A percentile compares a stretch with the other conserved stretches of the same genome.
These are phyloP conservation scores for Apiospora marii DNA, from an alignment of 2,329 filamentous ascomycete genomes.

Conservation along the genomic window DNA sequence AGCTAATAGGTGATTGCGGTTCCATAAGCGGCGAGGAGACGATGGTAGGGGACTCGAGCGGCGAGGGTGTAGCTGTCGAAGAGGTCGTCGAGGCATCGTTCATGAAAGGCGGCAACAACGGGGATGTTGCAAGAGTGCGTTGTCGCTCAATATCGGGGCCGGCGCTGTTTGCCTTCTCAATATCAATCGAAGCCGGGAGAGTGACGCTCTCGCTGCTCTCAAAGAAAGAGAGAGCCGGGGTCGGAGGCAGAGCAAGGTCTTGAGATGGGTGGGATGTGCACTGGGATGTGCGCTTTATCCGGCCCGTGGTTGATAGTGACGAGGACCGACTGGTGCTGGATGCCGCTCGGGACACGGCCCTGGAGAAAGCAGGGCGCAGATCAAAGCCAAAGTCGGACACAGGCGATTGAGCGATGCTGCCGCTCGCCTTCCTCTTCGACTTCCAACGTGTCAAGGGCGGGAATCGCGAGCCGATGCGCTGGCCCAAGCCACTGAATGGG, in stretches of 20 bases:
- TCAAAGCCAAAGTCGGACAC: conserved; percentile 87
- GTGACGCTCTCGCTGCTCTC: conserved; percentile 65
- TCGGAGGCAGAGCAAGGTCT: conserved; percentile 65
- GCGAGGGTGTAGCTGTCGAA: conserved; percentile 68
- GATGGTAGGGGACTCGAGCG: conserved; percentile 85
- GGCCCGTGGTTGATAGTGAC: conserved; percentile 72
- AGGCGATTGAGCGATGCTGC: conserved; percentile 57
- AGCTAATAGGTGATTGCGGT: conserved; percentile 48
- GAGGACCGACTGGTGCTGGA: conserved; percentile 75
- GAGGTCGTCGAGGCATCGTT: conserved; percentile 63
- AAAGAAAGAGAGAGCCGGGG: conserved; percentile 69
- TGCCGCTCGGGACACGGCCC: conserved; percentile 61
- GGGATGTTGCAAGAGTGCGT: conserved; percentile 75
- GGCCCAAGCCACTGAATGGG: conserved; percentile 67
- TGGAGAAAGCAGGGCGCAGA: conserved; percentile 70
- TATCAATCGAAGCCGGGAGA: conserved; percentile 55
- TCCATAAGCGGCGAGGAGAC: conserved; percentile 62
- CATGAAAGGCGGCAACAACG: conserved; percentile 83
- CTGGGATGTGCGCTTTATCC: conserved; percentile 31
- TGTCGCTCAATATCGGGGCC: conserved; percentile 63
- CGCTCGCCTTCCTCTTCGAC: conserved; percentile 53
- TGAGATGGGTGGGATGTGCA: conserved; percentile 33
- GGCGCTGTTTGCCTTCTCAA: conserved; percentile 59
- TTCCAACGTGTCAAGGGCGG: conserved; percentile 61
- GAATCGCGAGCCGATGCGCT: conserved; percentile 70